These are phyloP conservation scores for Neocucurbitaria cava DNA, from an alignment of 2,329 filamentous ascomycete genomes.

Conservation along the genomic window DNA sequence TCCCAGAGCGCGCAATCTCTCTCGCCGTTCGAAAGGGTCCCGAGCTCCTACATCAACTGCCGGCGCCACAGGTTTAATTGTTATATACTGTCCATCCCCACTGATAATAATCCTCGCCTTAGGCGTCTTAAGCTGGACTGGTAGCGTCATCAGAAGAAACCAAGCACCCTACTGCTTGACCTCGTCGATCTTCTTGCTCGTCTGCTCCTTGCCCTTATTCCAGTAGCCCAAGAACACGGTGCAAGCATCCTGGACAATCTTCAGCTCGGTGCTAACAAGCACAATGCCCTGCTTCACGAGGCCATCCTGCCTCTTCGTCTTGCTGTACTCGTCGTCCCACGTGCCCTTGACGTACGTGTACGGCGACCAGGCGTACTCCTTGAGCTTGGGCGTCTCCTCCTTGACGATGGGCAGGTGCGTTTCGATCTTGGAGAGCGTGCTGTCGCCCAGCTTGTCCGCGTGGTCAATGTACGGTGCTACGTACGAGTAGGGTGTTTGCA, in stretches of 20 bases:
- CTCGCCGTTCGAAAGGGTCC: neutral
- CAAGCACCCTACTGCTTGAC: constrained; percentile 39
- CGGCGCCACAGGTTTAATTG: neutral
- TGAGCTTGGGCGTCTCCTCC: constrained; percentile 56
- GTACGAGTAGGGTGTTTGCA: constrained; percentile 80
- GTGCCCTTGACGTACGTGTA: constrained; percentile 47
- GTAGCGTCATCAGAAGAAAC: neutral
- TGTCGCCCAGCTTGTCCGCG: constrained; percentile 66
- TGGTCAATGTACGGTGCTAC: constrained; percentile 84
- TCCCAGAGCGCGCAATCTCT: neutral
- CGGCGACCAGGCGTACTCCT: constrained; percentile 42
- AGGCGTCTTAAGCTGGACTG: neutral
- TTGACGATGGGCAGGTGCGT: constrained; percentile 54
- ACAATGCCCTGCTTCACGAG: constrained; percentile 47
- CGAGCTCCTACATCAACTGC: neutral
- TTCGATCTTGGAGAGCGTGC: constrained; percentile 46
- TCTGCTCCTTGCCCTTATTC: constrained; percentile 43
- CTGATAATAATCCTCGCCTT: neutral
- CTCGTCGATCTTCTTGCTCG: constrained; percentile 44
- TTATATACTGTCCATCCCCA: neutral
- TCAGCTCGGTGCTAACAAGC: constrained; percentile 49
- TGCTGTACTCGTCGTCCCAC: constrained; percentile 50
- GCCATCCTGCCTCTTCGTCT: constrained; percentile 46
- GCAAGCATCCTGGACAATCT: constrained; percentile 45
- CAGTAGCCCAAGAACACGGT: constrained; percentile 39